Base-by-base conservation (phyloP, 1,284 basidiomycete species). In the Cutaneotrichosporon arboriforme region DNA sequence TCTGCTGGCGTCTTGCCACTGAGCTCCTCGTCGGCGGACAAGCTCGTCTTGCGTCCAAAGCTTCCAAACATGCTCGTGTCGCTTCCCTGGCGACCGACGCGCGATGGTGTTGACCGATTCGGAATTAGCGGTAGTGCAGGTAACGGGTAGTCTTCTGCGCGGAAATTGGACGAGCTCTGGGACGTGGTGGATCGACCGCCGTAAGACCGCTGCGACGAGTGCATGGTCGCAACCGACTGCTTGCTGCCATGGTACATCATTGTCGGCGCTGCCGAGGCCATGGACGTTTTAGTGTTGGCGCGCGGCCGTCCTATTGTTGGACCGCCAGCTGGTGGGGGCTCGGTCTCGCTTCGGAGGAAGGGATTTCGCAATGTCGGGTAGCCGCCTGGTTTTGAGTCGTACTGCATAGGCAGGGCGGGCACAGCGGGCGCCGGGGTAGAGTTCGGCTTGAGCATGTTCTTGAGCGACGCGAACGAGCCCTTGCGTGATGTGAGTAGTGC, bases 401-500 rank as follows among this genome's bases (percentile, higher is more conserved):
- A 69, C 51, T 1, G 62, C 42, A 10, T 5, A 0, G 70, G 70
- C 4, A 72, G 57, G 3, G 71, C 69, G 13, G 69, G 70, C 1
- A 64, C 60, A 7, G 67, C 58, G 15, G 58, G 39, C n/a, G 55
- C 20, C 2, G 47, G 34, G 13, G 40, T 48, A 4, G 49, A 42
- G 4, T 57, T 52, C 18, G 50, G 49, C 73, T 89, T 91, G 81
- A 93, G 91, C 4, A 88, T 88, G 69, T 90, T 90, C 48, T 88
- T 84, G 52, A 93, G 82, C 8, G 87, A 90, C 1, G 89, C 88
- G 60, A 91, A 89, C 1, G 87, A 76, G 60, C 90, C 90, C 77
- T 90, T 90, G 45, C 83, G 78, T 64, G 87, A 84, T 2, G 57
- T 53, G 3, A 72, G 54, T 15, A 68, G 63, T 0, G 64, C 63